Conservation (phyloP, 2,329 filamentous ascomycete species). For the Apiospora marii region DNA sequence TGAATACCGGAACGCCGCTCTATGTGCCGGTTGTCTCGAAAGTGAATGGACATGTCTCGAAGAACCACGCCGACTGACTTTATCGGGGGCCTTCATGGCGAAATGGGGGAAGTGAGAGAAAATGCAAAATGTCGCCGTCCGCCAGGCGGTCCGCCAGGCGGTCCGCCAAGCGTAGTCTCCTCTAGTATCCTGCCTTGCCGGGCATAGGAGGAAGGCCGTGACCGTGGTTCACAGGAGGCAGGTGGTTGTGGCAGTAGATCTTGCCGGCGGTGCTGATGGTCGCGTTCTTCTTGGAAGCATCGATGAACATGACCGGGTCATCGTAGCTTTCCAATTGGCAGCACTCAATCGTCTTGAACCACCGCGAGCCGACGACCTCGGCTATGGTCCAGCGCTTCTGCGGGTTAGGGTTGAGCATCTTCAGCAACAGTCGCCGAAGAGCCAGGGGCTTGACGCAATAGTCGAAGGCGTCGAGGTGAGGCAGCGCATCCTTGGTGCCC, state of each 20-base stretch:
- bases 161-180: conserved; percentile 25
- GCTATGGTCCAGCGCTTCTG: conserved; percentile 72
- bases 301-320: conserved; percentile 67
- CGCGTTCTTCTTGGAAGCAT: conserved; percentile 64
- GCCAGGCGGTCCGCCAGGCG: too few species aligned
- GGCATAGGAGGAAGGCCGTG: conserved; percentile 63
- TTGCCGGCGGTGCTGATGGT: conserved; percentile 53
- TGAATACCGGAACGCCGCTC: conserved; percentile 18
- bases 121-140: neutral
- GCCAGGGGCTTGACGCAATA: conserved; percentile 69
- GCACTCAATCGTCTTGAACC: conserved; percentile 78
- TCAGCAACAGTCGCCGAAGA: conserved; percentile 74
- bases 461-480: conserved; percentile 71
- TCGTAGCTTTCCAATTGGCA: conserved; percentile 76
- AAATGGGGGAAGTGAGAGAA: neutral
- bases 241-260: conserved; percentile 67
- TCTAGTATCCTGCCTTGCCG: conserved; percentile 60
- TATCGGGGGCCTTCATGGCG: conserved; percentile 5
- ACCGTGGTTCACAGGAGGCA: conserved; percentile 56
- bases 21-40: conserved; percentile 4
- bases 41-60: neutral
- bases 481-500: conserved; percentile 69
- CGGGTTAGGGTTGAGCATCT: conserved; percentile 85
- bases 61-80: neutral
- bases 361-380: conserved; percentile 74